Percentiles rank a stretch among this genome's conserved stretches.
Evolutionary conservation across 176 grass and related monocot species (phyloP).

Genomic region (Echinochloa phyllopogon): DNA sequence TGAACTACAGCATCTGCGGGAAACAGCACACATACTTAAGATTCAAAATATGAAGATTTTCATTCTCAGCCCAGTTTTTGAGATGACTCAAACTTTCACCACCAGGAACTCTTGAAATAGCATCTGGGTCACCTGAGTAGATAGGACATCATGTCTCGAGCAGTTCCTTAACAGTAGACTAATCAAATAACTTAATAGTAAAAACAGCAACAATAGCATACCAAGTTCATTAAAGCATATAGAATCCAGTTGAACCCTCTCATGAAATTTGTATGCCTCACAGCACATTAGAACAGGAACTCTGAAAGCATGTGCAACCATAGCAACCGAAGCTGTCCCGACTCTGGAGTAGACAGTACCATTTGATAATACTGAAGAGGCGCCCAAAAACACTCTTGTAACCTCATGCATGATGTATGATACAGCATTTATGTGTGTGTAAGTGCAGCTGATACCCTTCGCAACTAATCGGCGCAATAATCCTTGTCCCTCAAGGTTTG

Average conservation of each 20-base stretch:
- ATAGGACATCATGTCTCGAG: conserved; percentile 23
- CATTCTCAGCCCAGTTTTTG: conserved; percentile 57
- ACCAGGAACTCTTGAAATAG: conserved; percentile 62
- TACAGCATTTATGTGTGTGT: conserved; percentile 78
- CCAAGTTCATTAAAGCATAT: conserved; percentile 90
- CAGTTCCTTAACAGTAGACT: conserved; percentile 21
- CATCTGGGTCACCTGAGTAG: conserved; percentile 83
- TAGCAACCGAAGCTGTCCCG: conserved; percentile 70
- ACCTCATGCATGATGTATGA: conserved; percentile 88
- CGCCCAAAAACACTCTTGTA: conserved; percentile 77
- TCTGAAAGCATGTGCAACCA: conserved; percentile 74
- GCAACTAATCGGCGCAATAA: conserved; percentile 60
- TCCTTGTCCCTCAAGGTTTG: conserved; percentile 67
- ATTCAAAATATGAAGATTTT: conserved; percentile 80
- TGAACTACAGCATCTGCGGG: not conserved
- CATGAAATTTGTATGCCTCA: conserved; percentile 89
- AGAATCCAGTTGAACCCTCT: conserved; percentile 87
- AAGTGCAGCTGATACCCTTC: conserved; percentile 75
- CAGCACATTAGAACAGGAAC: conserved; percentile 82
- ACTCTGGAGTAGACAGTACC: conserved; percentile 83
- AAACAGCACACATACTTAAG: conserved; percentile 58
- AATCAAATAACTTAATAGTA: not conserved
- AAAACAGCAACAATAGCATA: conserved; percentile 33
- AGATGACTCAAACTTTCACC: conserved; percentile 52
- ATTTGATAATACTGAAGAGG: conserved; percentile 76